These are phyloP conservation scores for Tylopilus sp. DNA, from an alignment of 768 basidiomycete species.

Conservation along the genomic window DNA sequence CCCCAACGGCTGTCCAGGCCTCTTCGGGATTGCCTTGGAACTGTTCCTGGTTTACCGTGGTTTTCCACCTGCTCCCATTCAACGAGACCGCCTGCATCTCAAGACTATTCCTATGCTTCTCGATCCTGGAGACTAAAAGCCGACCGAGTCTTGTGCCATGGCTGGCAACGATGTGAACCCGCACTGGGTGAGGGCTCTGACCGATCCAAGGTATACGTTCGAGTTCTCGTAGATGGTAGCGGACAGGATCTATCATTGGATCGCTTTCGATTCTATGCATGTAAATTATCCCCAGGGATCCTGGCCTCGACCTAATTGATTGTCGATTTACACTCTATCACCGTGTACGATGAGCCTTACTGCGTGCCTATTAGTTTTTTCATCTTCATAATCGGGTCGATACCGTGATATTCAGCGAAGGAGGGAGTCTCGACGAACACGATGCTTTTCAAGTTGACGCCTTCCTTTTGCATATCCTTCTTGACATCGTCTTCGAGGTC, in stretches of 20 bases:
- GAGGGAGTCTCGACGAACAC: constrained; percentile 24
- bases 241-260: constrained; percentile 4
- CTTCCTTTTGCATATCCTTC: background rate
- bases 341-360: background rate
- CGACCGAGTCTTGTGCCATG: constrained; percentile 7
- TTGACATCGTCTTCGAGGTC: constrained; percentile 10
- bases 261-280: constrained; percentile 18
- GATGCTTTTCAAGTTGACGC: constrained; percentile 5
- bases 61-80: background rate
- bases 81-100: background rate
- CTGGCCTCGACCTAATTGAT: constrained; percentile 2
- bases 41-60: constrained; percentile 1
- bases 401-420: constrained; percentile 10
- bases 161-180: constrained; percentile 11
- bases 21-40: constrained; percentile 13
- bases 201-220: background rate
- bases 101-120: background rate
- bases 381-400: constrained; percentile 6
- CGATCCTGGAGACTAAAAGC: constrained; percentile 1
- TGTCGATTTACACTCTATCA: background rate
- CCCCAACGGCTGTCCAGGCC: constrained; percentile 12
- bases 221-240: constrained; percentile 6
- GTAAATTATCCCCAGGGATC: constrained; percentile 14
- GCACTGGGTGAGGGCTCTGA: background rate
- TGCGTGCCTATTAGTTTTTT: background rate